Base-by-base conservation (phyloP, 768 basidiomycete genomes). In the Leucosporidium scottii region DNA sequence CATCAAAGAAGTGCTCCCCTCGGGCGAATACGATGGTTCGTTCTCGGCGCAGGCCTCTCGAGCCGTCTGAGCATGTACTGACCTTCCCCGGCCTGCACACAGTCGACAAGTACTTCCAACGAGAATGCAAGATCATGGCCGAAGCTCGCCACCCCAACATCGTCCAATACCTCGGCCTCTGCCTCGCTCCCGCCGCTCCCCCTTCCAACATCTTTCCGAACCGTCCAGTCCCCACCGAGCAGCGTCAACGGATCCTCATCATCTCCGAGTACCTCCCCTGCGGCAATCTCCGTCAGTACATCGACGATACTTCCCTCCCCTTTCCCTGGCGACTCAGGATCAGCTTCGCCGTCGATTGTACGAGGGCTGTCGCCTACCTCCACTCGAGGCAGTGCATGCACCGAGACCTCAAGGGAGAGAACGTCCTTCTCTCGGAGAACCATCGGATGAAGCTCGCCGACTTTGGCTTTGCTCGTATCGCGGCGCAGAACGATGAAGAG, bases 71-170 rank as follows among this genome's bases (percentile, higher is more conserved):
- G 50, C 15, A 2, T 31, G 47, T 39, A 8, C 23, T 39, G 27
- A 18, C 34, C 25, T 25, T 23, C 30, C 25, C n/a, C 12, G 9
- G 48, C 27, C 5, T 61, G n/a, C 36, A 39, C n/a, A 54, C 71
- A 76, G 79, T 96, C 47, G 84, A 87, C 74, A 99, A 99, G 79
- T 98, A 99, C 81, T 94, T 98, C 78, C 91, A 94, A 76, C 85
- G 94, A n/a, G 94, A 99, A 82, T 96, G 93, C 91, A 84, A 90
- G 36, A 84, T 98, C 36, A 96, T 97, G 92, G 91, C 92, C 83
- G 84, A 75, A 68, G 79, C 74, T 1, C 47, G 69, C 8, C 71
- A 72, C 25, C 71, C 71, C 30, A 69, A 72, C 36, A 64, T 73
- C 44, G 92, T 93, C 49, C 85, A 92, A 61, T 94, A 92, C 80